Base-by-base conservation (phyloP, 805 yeast genomes). In the Wickerhamomyces pijperi region DNA sequence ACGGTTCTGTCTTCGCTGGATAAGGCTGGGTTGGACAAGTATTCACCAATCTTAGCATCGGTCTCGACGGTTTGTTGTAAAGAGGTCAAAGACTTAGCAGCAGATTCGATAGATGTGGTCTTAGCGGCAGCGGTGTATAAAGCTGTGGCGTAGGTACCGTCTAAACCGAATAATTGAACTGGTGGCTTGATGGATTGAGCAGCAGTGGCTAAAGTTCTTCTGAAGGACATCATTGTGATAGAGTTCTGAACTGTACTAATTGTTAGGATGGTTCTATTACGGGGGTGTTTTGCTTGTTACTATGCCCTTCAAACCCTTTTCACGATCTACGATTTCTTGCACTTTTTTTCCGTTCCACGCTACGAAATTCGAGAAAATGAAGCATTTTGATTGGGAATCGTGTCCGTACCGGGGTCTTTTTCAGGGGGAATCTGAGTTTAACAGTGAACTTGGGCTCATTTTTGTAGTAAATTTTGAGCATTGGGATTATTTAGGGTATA, bases 91-190 rank as follows among this genome's bases (percentile, higher is more conserved):
- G 88, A 76, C 55, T 69, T 68, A 53, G 72, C 70, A 41, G 88
- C 79, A 46, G 78, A 64, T 49, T 79, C 90, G 51, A 87, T 67
- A 9, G 85, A 69, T 28, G 94, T 74, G 51, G 76, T 77, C 71
- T 84, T 81, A 50, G 81, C 81, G 41, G 97, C 81, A 18, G 97
- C 97, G 40, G 88, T 71, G 76, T 79, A 90, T 54, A 92, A 74
- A 37, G 98, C 96, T 42, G 86, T 74, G 52, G 97, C 98, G 65
- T 90, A 90, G 48, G 97, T 87, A 59, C 97, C 98, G 52, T 88
- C 97, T 51, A 90, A 68, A 48, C 97, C 97, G 57, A 75, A 90
- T 61, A 90, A 74, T 74, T 87, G 95, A 47, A 90, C 83, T 41
- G 97, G 97, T 39, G 94, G 87, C 64, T 78, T 80, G 56, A 74